Conservation (phyloP, 495 filamentous ascomycete genomes). For the Lindgomyces ingoldianus region DNA sequence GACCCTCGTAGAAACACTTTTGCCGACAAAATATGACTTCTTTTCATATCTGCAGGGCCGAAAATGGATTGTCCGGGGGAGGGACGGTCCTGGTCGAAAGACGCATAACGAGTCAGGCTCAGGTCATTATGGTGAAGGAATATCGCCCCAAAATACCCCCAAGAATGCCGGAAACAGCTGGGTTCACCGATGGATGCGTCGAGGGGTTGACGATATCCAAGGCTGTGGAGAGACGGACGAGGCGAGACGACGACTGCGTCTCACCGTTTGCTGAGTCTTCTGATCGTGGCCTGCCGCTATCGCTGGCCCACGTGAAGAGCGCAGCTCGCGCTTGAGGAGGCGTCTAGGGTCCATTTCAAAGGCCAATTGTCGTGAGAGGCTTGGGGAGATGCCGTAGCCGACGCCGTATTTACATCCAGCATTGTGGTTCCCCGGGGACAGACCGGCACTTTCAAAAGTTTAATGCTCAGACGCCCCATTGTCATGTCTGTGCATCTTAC, state of each 20-base stretch:
- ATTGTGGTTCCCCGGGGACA: not conserved
- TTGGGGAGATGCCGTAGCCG: not conserved
- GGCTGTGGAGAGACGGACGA: not conserved
- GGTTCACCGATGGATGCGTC: not conserved
- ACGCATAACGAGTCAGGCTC: not conserved
- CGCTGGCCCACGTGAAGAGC: no score
- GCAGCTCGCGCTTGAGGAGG: no score
- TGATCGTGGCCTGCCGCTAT: no score
- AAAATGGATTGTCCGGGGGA: not conserved
- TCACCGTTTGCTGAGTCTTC: no score
- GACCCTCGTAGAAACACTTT: not conserved
- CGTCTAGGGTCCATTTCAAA: no score
- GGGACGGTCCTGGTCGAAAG: not conserved
- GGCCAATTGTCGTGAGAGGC: not conserved
- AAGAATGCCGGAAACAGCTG: not conserved
- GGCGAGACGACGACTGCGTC: no score
- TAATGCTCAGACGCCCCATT: no score
- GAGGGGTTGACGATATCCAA: no score
- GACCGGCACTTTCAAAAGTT: not conserved
- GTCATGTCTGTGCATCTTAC: no score
- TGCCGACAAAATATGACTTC: not conserved
- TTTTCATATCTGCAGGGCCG: not conserved
- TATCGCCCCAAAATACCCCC: not conserved
- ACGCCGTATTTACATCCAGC: not conserved
- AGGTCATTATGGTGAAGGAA: no score